A percentile compares a stretch with the other conserved stretches of the same genome.
Conservation (phyloP, 768 basidiomycete species). For the Lentinula detonsa region DNA sequence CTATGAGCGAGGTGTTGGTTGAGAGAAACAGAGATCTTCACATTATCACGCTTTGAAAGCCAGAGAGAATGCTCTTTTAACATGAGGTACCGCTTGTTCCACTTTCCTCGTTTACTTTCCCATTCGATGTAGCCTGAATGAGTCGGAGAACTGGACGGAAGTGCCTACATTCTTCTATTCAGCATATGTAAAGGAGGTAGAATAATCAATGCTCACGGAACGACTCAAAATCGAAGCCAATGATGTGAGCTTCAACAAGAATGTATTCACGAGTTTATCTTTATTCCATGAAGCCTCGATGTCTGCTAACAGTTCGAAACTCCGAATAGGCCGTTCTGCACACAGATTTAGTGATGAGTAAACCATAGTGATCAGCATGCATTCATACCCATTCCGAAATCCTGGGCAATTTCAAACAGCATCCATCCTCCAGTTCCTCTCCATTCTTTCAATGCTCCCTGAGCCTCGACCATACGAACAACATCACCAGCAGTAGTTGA, state of each 20-base stretch:
- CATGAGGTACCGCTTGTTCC: conserved; percentile 89
- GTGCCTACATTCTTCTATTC: conserved; percentile 20
- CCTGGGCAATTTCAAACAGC: conserved; percentile 84
- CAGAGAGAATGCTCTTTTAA: conserved; percentile 83
- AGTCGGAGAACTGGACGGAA: conserved; percentile 39
- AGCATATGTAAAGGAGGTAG: not conserved
- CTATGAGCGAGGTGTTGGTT: conserved; percentile 4
- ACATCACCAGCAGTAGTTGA: conserved; percentile 71
- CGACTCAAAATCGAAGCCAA: conserved; percentile 54
- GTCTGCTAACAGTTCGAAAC: conserved; percentile 78
- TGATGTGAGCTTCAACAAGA: conserved; percentile 72
- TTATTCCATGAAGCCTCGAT: conserved; percentile 87
- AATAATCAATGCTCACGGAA: conserved; percentile 36
- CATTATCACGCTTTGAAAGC: conserved; percentile 86
- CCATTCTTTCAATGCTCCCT: conserved; percentile 61
- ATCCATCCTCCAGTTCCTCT: conserved; percentile 72
- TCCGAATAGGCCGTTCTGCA: conserved; percentile 83
- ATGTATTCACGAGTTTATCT: conserved; percentile 71
- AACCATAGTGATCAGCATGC: conserved; percentile 3
- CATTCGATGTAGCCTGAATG: conserved; percentile 72
- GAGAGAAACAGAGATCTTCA: conserved; percentile 26
- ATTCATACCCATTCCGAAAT: conserved; percentile 83
- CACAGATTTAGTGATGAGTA: conserved; percentile 9
- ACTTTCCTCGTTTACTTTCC: conserved; percentile 90
- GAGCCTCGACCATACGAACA: conserved; percentile 53